Percentiles rank a stretch among this genome's conserved stretches.
Conservation (phyloP, 495 filamentous ascomycete genomes). For the Hypomontagnella submonticulosa region DNA sequence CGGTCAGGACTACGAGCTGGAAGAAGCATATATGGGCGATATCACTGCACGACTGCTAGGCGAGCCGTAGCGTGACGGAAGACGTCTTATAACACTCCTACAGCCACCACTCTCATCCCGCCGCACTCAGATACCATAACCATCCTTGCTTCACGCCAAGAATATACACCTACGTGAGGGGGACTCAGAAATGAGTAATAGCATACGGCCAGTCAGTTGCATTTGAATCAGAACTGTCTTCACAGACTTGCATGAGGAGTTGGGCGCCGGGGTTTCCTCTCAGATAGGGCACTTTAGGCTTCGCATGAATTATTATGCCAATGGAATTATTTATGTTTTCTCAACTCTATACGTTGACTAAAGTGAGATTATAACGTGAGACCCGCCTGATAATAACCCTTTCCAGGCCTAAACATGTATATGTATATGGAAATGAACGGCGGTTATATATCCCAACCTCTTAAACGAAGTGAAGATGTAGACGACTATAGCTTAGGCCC, state of each 20-base stretch:
- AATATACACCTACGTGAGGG: background rate
- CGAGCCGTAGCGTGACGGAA: conserved; percentile 60
- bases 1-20: conserved; percentile 83
- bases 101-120: background rate
- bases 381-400: no score
- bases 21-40: conserved; percentile 88
- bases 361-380: no score
- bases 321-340: no score
- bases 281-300: conserved; percentile 3
- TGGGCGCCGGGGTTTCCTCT: conserved; percentile 26
- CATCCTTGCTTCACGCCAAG: background rate
- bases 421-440: no score
- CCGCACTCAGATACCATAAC: conserved; percentile 5
- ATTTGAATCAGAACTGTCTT: conserved; percentile 32
- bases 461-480: no score
- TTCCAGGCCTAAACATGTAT: no score
- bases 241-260: conserved; percentile 39
- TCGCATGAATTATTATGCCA: conserved; percentile 17
- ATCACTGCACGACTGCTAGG: conserved; percentile 86
- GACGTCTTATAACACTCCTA: background rate
- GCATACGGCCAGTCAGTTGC: conserved; percentile 8
- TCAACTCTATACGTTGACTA: no score
- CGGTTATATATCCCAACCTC: no score
- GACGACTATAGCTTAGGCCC: no score
- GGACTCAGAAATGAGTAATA: conserved; percentile 7